Evolutionary conservation across 116 monocot genomes (phyloP).

Genomic region (Cymodocea nodosa): DNA sequence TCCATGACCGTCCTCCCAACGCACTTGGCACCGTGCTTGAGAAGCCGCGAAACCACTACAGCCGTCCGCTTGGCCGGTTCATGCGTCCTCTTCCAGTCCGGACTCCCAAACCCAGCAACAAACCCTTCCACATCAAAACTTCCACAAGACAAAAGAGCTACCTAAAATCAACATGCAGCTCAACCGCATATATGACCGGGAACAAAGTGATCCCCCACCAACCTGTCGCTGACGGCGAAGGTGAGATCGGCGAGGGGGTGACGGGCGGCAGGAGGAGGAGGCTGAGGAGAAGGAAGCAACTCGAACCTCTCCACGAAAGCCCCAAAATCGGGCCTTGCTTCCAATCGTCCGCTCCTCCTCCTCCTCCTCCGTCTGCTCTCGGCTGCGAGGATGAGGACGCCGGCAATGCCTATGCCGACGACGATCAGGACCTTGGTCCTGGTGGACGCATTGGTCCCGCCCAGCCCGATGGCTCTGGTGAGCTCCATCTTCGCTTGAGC

Average conservation of each 20-base stretch:
- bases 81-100: slow-evolving; percentile 75
- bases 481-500: slow-evolving; percentile 21
- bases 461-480: slow-evolving; percentile 11
- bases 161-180: neutral
- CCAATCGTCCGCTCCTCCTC: neutral
- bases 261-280: slow-evolving; percentile 69
- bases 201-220: neutral
- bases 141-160: neutral
- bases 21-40: slow-evolving; percentile 61
- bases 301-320: slow-evolving; percentile 91
- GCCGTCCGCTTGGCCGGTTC: slow-evolving; percentile 50
- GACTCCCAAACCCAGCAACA: slow-evolving; percentile 79
- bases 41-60: slow-evolving; percentile 32
- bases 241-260: slow-evolving; percentile 61
- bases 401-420: slow-evolving; percentile 58
- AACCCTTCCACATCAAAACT: slow-evolving; percentile 84
- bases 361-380: slow-evolving; percentile 26
- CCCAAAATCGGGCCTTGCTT: slow-evolving; percentile 30
- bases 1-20: slow-evolving; percentile 89
- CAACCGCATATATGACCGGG: neutral
- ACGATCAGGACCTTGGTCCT: slow-evolving; percentile 55
- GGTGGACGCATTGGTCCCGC: slow-evolving; percentile 19
- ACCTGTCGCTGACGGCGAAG: slow-evolving; percentile 92
- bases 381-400: slow-evolving; percentile 52
- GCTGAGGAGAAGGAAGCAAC: slow-evolving; percentile 59